A percentile compares a stretch with the other conserved stretches of the same genome.
phyloP scores from a whole-genome alignment of 352 stramenopile species.

The Phytophthora multivora region DNA sequence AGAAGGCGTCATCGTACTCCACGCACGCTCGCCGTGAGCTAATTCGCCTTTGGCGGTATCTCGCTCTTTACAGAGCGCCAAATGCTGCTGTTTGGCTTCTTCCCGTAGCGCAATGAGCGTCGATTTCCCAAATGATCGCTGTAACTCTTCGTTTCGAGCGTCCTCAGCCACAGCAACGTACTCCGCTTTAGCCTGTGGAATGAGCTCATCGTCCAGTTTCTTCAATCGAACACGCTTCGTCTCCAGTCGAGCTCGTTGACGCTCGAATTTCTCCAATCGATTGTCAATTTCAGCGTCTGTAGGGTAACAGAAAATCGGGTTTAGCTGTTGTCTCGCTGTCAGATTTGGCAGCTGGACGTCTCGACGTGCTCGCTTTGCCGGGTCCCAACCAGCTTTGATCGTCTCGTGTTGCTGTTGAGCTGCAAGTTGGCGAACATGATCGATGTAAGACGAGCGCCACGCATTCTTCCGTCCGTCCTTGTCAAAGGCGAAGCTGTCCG shows the following conservation, averaged over 20 bases:
- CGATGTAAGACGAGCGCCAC: slow-evolving; percentile 69
- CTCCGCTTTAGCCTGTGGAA: slow-evolving; percentile 74
- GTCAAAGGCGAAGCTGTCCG: slow-evolving; percentile 71
- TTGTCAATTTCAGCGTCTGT: slow-evolving; percentile 66
- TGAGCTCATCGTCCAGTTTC: slow-evolving; percentile 49
- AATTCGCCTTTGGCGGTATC: slow-evolving; percentile 59
- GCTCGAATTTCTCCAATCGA: slow-evolving; percentile 62
- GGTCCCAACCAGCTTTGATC: slow-evolving; percentile 73
- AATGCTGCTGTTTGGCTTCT: slow-evolving; percentile 60
- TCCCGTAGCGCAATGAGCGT: slow-evolving; percentile 70
- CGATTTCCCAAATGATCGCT: slow-evolving; percentile 63
- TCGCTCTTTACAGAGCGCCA: slow-evolving; percentile 52
- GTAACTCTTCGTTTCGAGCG: slow-evolving; percentile 65
- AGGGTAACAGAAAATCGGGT: slow-evolving; percentile 71
- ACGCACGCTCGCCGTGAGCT: slow-evolving; percentile 46
- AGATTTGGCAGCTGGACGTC: slow-evolving; percentile 68
- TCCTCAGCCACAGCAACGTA: slow-evolving; percentile 80
- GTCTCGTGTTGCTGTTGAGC: slow-evolving; percentile 63
- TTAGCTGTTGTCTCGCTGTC: slow-evolving; percentile 61
- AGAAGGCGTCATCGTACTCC: slow-evolving; percentile 48
- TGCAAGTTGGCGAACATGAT: slow-evolving; percentile 57
- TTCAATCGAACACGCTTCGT: slow-evolving; percentile 46
- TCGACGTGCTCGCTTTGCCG: slow-evolving; percentile 34
- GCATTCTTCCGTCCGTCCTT: slow-evolving; percentile 71
- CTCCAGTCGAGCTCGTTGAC: slow-evolving; percentile 51